Percentiles rank a stretch among this genome's conserved stretches.
Conservation (phyloP, 805 yeast species). For the Barnettozyma californica region DNA sequence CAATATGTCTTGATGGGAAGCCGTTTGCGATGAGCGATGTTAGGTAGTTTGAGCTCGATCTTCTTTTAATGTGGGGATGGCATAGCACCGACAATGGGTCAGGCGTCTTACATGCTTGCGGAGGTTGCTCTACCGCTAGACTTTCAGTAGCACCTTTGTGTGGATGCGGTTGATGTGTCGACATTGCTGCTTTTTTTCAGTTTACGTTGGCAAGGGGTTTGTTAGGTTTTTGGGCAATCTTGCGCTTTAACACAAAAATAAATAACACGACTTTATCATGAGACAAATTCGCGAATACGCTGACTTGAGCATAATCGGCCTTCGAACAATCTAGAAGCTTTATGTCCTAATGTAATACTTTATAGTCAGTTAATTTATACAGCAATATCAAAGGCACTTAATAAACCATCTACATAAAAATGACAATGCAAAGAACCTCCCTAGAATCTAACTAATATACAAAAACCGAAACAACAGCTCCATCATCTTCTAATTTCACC, state of each 20-base stretch:
- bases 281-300: not conserved
- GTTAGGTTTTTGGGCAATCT: not conserved
- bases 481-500: constrained; percentile 45
- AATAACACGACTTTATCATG: not conserved
- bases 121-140: constrained; percentile 8
- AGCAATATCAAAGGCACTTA: no score
- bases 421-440: not conserved
- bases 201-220: not conserved
- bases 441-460: not conserved
- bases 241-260: not conserved
- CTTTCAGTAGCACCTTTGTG: not conserved
- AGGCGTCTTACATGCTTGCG: constrained; percentile 13
- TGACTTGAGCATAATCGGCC: not conserved
- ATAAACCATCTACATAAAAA: not conserved
- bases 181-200: not conserved
- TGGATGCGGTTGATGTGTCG: not conserved
- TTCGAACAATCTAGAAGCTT: not conserved
- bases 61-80: constrained; percentile 1
- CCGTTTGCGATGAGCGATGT: constrained; percentile 3
- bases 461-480: not conserved
- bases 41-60: constrained; percentile 8
- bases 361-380: no score
- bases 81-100: not conserved
- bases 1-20: constrained; percentile 2
- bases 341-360: no score